A percentile compares a stretch with the other conserved stretches of the same genome.
phyloP scores from a whole-genome alignment of 1,284 basidiomycete species.

The Salmacisia buchloeana region DNA sequence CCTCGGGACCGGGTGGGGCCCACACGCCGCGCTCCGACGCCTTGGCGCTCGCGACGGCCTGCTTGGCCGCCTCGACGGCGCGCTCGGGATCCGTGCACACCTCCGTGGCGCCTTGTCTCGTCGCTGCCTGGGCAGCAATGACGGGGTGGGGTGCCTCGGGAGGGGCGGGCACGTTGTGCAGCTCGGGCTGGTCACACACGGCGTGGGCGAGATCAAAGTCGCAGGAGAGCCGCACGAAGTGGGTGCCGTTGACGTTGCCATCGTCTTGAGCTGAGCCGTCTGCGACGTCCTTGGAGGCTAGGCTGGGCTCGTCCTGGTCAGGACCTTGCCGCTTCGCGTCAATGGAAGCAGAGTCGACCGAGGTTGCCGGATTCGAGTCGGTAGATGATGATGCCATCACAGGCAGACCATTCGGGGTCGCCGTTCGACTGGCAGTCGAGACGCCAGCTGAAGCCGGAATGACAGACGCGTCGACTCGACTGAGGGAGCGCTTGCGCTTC shows the following conservation, averaged over 20 bases:
- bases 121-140: conserved; percentile 8
- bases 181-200: not conserved
- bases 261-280: not conserved
- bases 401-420: not conserved
- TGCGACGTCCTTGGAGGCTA: not conserved
- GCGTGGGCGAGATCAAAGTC: not conserved
- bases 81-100: conserved; percentile 3
- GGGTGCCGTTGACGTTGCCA: not conserved
- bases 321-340: too few relatives aligned
- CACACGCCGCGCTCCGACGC: not conserved
- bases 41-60: not conserved
- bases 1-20: not conserved
- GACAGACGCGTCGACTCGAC: not conserved
- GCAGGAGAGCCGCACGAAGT: not conserved
- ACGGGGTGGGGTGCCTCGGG: not conserved
- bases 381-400: not conserved
- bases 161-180: conserved; percentile 4
- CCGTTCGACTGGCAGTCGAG: too few relatives aligned
- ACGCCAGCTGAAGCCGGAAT: not conserved
- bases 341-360: too few relatives aligned
- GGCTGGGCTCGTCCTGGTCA: too few relatives aligned
- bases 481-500: conserved; percentile 1
- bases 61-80: not conserved
- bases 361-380: too few relatives aligned
- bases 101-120: not conserved